Conservation (phyloP, 139 green algal genomes). For the Picochlorum sp. region DNA sequence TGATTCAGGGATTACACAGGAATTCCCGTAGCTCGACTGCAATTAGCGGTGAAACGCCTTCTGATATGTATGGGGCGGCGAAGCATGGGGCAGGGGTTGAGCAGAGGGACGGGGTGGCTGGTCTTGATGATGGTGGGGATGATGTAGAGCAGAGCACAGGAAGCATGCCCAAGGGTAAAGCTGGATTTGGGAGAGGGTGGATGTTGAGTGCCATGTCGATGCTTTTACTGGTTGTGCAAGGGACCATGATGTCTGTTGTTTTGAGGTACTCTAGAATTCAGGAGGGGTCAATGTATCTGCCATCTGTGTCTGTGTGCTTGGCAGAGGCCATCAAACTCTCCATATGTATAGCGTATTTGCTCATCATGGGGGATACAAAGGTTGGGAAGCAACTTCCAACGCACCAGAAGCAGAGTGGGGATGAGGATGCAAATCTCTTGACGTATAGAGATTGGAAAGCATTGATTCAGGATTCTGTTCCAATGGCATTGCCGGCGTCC, state of each 20-base stretch:
- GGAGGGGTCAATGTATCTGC: conserved; percentile 32
- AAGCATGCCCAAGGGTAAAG: too few species aligned
- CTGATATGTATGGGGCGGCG: background rate
- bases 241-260: conserved; percentile 37
- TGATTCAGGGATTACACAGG: too few species aligned
- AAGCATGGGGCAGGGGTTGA: background rate
- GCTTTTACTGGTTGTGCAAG: conserved; percentile 40
- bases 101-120: background rate
- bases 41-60: too few species aligned
- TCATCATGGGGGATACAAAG: conserved; percentile 5
- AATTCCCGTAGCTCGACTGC: too few species aligned
- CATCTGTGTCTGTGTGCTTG: conserved; percentile 37
- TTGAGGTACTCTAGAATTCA: conserved; percentile 36
- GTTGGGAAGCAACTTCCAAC: background rate
- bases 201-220: conserved; percentile 25
- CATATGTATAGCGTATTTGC: conserved; percentile 37
- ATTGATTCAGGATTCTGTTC: conserved; percentile 14
- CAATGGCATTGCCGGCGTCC: conserved; percentile 42
- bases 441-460: background rate
- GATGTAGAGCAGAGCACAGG: too few species aligned
- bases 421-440: background rate
- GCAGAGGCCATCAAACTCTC: conserved; percentile 46
- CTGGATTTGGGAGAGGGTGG: background rate
- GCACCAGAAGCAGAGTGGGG: background rate
- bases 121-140: background rate